Evolutionary conservation across 148 eudicot genomes (phyloP).

Genomic region (Mesembryanthemum crystallinum): DNA sequence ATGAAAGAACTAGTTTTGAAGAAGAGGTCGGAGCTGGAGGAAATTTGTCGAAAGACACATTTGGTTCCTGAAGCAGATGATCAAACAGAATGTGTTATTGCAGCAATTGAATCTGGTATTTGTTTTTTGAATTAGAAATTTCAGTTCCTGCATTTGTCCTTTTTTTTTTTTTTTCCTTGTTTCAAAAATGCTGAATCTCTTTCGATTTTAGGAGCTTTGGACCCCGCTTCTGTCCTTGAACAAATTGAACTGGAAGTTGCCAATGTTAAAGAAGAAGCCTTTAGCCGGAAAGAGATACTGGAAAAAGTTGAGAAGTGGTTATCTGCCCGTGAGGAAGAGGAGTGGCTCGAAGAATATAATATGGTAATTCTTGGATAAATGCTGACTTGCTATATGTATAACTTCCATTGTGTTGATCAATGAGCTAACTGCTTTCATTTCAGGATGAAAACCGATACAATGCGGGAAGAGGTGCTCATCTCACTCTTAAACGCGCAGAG

Average conservation of each 20-base stretch:
- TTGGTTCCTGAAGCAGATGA: slow-evolving; percentile 55
- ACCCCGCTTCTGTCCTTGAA: slow-evolving; percentile 73
- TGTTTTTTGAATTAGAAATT: background rate
- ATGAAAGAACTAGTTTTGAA: slow-evolving; percentile 87
- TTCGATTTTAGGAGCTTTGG: slow-evolving; percentile 60
- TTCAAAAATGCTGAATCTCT: slow-evolving; percentile 5
- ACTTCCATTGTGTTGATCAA: slow-evolving; percentile 12
- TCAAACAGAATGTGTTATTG: slow-evolving; percentile 50
- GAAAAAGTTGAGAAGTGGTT: slow-evolving; percentile 95
- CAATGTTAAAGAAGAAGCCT: slow-evolving; percentile 84
- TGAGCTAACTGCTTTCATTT: slow-evolving; percentile 24
- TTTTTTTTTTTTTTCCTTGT: slow-evolving; percentile 3
- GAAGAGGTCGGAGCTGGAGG: slow-evolving; percentile 85
- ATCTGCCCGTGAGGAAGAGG: slow-evolving; percentile 90
- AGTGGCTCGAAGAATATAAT: slow-evolving; percentile 94
- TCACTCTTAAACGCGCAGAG: slow-evolving; percentile 92
- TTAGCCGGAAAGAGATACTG: slow-evolving; percentile 83
- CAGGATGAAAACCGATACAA: slow-evolving; percentile 96
- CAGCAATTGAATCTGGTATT: slow-evolving; percentile 80
- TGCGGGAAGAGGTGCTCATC: slow-evolving; percentile 95
- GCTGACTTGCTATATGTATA: slow-evolving; percentile 4
- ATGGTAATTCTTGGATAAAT: slow-evolving; percentile 41
- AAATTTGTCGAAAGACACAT: slow-evolving; percentile 77
- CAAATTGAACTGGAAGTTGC: slow-evolving; percentile 73
- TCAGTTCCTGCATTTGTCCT: background rate